These are phyloP conservation scores for Niebla homalea DNA, from an alignment of 495 filamentous ascomycete genomes.

Conservation along the genomic window DNA sequence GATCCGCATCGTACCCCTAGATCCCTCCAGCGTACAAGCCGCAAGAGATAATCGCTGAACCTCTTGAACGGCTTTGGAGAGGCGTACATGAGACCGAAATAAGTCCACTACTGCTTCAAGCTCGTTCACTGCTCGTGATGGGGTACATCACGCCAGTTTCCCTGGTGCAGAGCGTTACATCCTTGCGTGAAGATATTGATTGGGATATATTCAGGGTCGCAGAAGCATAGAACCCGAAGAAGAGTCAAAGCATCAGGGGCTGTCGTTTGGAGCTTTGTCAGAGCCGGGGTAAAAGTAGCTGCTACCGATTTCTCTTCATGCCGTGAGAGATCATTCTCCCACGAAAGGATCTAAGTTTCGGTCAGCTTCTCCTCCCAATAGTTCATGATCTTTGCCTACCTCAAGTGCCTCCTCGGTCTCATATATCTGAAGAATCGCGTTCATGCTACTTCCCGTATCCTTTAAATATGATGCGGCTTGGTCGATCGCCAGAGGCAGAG, in stretches of 20 bases:
- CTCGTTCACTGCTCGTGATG: not conserved
- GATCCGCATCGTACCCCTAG: not conserved
- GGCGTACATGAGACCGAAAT: not conserved
- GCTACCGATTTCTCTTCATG: constrained; percentile 10
- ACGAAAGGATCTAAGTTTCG: constrained; percentile 1
- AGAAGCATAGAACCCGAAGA: constrained; percentile 3
- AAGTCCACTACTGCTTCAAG: not conserved
- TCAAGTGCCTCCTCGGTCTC: not conserved
- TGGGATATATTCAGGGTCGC: constrained; percentile 3
- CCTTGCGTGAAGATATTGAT: constrained; percentile 6
- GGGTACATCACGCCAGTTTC: not conserved
- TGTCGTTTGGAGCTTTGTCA: not conserved
- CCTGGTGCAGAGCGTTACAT: constrained; percentile 2
- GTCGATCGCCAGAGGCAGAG: constrained; percentile 8
- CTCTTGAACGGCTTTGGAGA: constrained; percentile 4
- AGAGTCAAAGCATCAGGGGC: constrained; percentile 2
- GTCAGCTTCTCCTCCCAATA: not conserved
- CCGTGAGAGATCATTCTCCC: constrained; percentile 7
- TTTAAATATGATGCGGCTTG: constrained; percentile 9
- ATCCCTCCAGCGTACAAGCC: not conserved
- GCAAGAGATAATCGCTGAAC: constrained; percentile 6
- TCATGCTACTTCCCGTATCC: not conserved
- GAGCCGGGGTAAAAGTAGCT: constrained; percentile 1
- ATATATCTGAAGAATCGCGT: not conserved
- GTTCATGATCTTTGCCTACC: too few relatives aligned